Conservation (phyloP, 78 protist species). For the Guillardia theta region DNA sequence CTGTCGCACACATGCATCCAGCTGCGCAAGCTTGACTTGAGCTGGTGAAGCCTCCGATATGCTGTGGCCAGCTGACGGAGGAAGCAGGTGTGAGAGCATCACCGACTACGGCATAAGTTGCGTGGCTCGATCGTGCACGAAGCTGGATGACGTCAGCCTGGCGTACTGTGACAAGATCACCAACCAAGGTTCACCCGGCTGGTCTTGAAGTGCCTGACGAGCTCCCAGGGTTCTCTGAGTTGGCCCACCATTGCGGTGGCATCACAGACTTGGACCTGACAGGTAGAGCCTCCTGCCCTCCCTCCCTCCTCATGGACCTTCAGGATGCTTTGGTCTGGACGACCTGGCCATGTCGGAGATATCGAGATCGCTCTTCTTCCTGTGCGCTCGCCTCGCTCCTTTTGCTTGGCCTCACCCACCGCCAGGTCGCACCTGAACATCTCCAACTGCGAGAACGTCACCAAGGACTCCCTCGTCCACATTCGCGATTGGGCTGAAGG, state of each 20-base stretch:
- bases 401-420: neutral
- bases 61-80: neutral
- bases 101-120: neutral
- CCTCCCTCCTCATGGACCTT: no score
- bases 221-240: neutral
- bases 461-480: neutral
- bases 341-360: neutral
- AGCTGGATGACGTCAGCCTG: neutral
- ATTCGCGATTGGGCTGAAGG: neutral
- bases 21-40: neutral
- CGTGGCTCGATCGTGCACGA: neutral
- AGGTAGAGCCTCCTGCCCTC: neutral
- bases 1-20: neutral
- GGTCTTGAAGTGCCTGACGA: neutral
- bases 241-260: neutral
- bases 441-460: neutral
- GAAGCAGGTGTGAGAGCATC: neutral
- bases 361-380: neutral
- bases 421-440: neutral
- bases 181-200: neutral
- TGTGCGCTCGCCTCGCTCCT: neutral
- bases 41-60: neutral
- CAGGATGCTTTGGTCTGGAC: neutral
- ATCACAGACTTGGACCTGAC: neutral
- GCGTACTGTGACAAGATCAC: neutral